Conservation (phyloP, 139 green algal species). For the Chlamydomonas urium region DNA sequence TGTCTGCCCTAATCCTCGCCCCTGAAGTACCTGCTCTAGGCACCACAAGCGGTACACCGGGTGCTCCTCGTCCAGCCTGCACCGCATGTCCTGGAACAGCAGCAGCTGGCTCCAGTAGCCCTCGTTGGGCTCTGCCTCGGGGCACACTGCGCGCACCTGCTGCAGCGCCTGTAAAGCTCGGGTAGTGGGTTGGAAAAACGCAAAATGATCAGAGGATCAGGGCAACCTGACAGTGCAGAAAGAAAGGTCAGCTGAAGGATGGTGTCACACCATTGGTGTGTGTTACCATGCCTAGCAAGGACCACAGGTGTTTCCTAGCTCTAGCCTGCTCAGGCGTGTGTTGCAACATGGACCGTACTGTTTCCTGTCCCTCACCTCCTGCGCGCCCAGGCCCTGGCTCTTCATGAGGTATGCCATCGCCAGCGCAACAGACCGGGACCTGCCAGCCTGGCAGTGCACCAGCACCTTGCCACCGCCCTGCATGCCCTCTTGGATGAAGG, state of each 20-base stretch:
- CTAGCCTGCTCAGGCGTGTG: no score
- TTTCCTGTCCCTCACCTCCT: no score
- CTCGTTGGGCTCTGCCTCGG: slow-evolving; percentile 46
- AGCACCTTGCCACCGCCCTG: slow-evolving; percentile 36
- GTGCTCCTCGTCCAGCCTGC: slow-evolving; percentile 49
- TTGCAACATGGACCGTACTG: no score
- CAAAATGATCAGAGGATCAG: no score
- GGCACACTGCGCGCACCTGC: background rate
- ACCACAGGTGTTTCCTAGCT: no score
- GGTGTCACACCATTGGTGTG: no score
- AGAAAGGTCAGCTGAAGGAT: no score
- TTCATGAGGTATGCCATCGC: slow-evolving; percentile 18
- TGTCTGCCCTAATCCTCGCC: no score
- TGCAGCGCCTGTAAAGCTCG: slow-evolving; percentile 2
- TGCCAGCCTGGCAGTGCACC: slow-evolving; percentile 59
- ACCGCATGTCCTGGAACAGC: slow-evolving; percentile 62
- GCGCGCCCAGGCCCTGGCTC: background rate
- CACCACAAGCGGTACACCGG: slow-evolving; percentile 59
- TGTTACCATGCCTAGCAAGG: no score
- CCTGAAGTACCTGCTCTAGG: slow-evolving; percentile 48
- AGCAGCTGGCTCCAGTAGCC: slow-evolving; percentile 71
- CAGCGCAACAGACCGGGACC: slow-evolving; percentile 18
- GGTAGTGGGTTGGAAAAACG: background rate
- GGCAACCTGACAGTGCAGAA: no score
- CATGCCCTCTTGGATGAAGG: slow-evolving; percentile 27